These are phyloP conservation scores for Vickermania ingenoplastis DNA, from an alignment of 208 protist species.

Conservation along the genomic window DNA sequence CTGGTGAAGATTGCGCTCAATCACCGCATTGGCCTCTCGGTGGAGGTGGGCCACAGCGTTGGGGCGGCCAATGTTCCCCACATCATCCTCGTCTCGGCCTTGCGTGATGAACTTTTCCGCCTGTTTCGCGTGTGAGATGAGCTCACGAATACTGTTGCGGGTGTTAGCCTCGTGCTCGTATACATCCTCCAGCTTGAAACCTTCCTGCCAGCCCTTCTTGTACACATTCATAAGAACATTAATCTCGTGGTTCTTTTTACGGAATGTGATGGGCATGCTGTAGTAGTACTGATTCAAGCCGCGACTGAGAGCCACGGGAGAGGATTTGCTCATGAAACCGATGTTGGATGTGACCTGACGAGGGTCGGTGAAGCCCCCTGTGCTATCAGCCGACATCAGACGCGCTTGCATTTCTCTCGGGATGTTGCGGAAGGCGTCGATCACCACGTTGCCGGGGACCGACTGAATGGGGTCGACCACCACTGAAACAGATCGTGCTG, in stretches of 20 bases:
- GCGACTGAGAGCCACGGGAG: slow-evolving; percentile 95
- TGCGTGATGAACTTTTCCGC: slow-evolving; percentile 77
- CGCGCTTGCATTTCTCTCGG: slow-evolving; percentile 72
- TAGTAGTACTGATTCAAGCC: slow-evolving; percentile 99
- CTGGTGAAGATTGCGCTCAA: slow-evolving; percentile 73
- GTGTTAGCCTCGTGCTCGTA: slow-evolving; percentile 54
- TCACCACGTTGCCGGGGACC: slow-evolving; percentile 99
- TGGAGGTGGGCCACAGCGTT: slow-evolving; percentile 78
- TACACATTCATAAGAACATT: slow-evolving; percentile 99
- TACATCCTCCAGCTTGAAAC: slow-evolving; percentile 85
- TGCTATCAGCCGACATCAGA: not conserved
- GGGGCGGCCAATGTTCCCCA: slow-evolving; percentile 72
- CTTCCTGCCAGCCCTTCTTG: slow-evolving; percentile 98
- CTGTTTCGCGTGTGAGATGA: slow-evolving; percentile 63
- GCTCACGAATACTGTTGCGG: slow-evolving; percentile 56
- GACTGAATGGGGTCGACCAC: slow-evolving; percentile 99
- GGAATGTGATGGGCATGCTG: slow-evolving; percentile 98
- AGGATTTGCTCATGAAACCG: slow-evolving; percentile 98
- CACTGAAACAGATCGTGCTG: slow-evolving; percentile 98
- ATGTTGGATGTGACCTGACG: slow-evolving; percentile 99
- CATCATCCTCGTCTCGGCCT: slow-evolving; percentile 78
- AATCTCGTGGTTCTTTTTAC: slow-evolving; percentile 99
- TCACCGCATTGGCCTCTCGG: slow-evolving; percentile 60
- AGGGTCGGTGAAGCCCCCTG: slow-evolving; percentile 79
- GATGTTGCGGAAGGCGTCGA: slow-evolving; percentile 99